Conservation (phyloP, 1,284 basidiomycete species). For the Ustilago lituana region DNA sequence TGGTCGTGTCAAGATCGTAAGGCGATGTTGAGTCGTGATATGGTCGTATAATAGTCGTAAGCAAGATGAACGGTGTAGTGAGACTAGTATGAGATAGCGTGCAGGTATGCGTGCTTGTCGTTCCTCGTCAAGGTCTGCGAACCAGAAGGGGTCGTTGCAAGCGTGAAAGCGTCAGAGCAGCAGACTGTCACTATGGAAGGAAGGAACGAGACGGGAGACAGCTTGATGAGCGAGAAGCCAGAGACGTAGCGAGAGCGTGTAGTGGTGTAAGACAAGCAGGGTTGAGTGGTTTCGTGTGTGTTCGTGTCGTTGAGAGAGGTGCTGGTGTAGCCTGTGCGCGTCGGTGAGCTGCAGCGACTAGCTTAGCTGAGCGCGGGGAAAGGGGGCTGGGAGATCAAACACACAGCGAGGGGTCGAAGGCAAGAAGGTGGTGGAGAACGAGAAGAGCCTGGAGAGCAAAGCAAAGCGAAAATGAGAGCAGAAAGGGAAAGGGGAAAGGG, state of each 20-base stretch:
- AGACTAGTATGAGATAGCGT: too few species aligned
- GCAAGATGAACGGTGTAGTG: neutral
- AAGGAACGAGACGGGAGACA: neutral
- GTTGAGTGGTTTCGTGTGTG: neutral
- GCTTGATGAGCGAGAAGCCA: neutral
- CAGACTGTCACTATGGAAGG: too few species aligned
- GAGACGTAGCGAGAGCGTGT: too few species aligned
- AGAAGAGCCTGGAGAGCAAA: neutral
- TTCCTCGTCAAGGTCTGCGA: neutral
- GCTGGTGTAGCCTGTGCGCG: too few species aligned
- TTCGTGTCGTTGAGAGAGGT: neutral
- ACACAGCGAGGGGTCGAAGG: neutral
- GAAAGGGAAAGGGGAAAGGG: neutral
- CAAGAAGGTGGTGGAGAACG: neutral
- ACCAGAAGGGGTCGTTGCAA: neutral
- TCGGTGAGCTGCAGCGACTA: too few species aligned
- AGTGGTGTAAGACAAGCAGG: neutral
- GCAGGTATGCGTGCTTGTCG: too few species aligned
- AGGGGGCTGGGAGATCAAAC: neutral
- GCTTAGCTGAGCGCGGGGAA: neutral
- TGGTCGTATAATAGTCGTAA: slow-evolving; percentile 5
- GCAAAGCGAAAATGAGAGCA: neutral
- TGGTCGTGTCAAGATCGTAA: slow-evolving; percentile 2
- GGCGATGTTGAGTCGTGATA: neutral
- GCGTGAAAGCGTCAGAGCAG: neutral